Evolutionary conservation across 495 filamentous ascomycete genomes (phyloP).

Genomic region (Aspergillus kassunensis): DNA sequence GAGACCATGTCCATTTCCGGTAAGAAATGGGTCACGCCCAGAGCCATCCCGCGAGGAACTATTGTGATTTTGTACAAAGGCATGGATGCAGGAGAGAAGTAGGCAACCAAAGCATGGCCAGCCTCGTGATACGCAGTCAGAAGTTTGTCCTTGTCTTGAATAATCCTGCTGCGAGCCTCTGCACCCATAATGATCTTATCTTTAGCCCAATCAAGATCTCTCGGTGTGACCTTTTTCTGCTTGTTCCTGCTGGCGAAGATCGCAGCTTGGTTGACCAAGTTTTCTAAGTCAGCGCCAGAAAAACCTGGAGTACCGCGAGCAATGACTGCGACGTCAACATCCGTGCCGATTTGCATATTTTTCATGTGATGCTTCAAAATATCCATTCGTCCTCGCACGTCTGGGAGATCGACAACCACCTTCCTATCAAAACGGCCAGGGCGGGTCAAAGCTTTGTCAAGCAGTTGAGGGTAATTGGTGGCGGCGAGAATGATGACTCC

Average conservation of each 20-base stretch:
- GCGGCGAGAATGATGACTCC: constrained; percentile 93
- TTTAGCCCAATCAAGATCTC: constrained; percentile 94
- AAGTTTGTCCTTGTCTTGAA: constrained; percentile 78
- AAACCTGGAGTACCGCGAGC: constrained; percentile 86
- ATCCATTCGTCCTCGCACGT: constrained; percentile 89
- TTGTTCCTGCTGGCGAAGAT: constrained; percentile 83
- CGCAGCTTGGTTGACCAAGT: constrained; percentile 93
- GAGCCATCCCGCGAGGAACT: constrained; percentile 78
- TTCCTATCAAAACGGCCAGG: constrained; percentile 95
- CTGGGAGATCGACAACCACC: constrained; percentile 81
- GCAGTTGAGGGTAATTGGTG: constrained; percentile 89
- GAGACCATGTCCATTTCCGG: constrained; percentile 89
- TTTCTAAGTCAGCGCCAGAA: constrained; percentile 92
- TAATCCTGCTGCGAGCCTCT: constrained; percentile 80
- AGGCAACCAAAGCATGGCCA: constrained; percentile 84
- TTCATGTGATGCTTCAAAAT: constrained; percentile 91
- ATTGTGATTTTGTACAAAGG: constrained; percentile 96
- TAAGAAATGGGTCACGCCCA: constrained; percentile 80
- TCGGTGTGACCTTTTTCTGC: constrained; percentile 63
- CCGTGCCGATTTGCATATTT: constrained; percentile 69
- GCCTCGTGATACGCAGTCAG: constrained; percentile 98
- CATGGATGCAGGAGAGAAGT: constrained; percentile 67
- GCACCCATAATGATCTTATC: constrained; percentile 98
- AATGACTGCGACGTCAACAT: constrained; percentile 78
- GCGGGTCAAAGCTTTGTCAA: constrained; percentile 91